A percentile compares a stretch with the other conserved stretches of the same genome.
phyloP scores from a whole-genome alignment of 257 asterid genomes.

The Salvia splendens region DNA sequence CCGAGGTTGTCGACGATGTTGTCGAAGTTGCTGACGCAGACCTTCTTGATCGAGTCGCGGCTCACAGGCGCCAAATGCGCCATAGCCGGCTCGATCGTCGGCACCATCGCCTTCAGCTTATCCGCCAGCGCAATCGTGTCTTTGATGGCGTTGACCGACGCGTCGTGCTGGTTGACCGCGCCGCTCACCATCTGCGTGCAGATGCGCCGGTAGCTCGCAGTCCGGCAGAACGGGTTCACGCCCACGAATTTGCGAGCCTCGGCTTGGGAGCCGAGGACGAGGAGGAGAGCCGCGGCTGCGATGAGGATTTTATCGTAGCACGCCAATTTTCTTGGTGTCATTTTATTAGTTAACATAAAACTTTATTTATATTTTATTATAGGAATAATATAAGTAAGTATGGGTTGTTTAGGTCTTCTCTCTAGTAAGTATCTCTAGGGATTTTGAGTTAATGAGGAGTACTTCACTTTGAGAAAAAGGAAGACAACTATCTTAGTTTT shows the following conservation, averaged over 20 bases:
- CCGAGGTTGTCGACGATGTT: slow-evolving; percentile 31
- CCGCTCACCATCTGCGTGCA: slow-evolving; percentile 47
- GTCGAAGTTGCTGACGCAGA: slow-evolving; percentile 36
- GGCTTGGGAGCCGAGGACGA: slow-evolving; percentile 25
- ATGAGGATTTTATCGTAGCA: slow-evolving; percentile 5
- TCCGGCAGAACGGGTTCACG: slow-evolving; percentile 47
- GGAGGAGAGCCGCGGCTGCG: slow-evolving; percentile 27
- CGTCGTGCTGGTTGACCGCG: slow-evolving; percentile 40
- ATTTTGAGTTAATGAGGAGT: neutral
- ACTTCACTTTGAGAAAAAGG: neutral
- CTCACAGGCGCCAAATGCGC: neutral
- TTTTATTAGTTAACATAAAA: neutral
- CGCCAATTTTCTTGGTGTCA: slow-evolving; percentile 28
- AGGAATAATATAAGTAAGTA: neutral
- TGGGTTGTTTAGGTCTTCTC: neutral
- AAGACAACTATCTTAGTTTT: neutral
- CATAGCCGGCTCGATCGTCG: slow-evolving; percentile 27
- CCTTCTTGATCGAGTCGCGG: slow-evolving; percentile 16
- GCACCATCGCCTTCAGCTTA: slow-evolving; percentile 18
- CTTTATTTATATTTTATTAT: neutral
- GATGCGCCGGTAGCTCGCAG: slow-evolving; percentile 36
- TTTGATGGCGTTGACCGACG: slow-evolving; percentile 40
- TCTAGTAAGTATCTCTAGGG: neutral
- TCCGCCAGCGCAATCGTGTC: slow-evolving; percentile 33
- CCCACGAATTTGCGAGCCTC: slow-evolving; percentile 36